These are phyloP conservation scores for Citrullus mucosospermus DNA, from an alignment of 306 rosid genomes.

Conservation along the genomic window DNA sequence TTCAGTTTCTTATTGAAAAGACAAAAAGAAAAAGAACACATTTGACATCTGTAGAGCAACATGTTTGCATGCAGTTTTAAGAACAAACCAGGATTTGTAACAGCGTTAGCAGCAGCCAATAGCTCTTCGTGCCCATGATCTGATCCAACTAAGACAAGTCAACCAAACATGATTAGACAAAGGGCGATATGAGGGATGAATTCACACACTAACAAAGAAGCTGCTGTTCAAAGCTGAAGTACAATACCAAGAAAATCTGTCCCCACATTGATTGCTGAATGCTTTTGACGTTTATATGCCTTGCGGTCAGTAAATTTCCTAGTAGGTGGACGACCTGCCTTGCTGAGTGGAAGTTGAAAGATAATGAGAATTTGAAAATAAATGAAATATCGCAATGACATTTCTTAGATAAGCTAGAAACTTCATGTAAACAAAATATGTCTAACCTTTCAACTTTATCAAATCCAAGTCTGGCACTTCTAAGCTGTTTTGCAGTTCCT, in stretches of 20 bases:
- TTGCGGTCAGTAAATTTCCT: conserved; percentile 91
- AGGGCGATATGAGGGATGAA: background rate
- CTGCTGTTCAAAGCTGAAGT: background rate
- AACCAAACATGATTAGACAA: conserved; percentile 25
- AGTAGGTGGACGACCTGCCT: conserved; percentile 97
- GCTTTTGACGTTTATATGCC: conserved; percentile 86
- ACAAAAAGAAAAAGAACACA: background rate
- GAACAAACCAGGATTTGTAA: conserved; percentile 50
- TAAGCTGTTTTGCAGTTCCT: conserved; percentile 91
- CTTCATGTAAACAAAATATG: conserved; percentile 13
- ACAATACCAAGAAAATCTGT: conserved; percentile 75
- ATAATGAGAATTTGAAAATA: conserved; percentile 14
- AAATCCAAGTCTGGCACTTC: conserved; percentile 71
- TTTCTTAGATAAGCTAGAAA: conserved; percentile 13
- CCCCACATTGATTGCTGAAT: conserved; percentile 45
- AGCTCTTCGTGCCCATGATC: conserved; percentile 87
- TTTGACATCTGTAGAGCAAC: conserved; percentile 12
- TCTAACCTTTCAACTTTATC: conserved; percentile 79
- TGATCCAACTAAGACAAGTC: conserved; percentile 58
- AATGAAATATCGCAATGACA: background rate
- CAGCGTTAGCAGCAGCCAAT: conserved; percentile 80
- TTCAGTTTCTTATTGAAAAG: background rate
- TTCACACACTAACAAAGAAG: background rate
- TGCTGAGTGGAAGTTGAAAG: conserved; percentile 53
- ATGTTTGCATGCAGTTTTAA: conserved; percentile 3